phyloP scores from a whole-genome alignment of 306 rosid species.

The Hylodesmum podocarpum region DNA sequence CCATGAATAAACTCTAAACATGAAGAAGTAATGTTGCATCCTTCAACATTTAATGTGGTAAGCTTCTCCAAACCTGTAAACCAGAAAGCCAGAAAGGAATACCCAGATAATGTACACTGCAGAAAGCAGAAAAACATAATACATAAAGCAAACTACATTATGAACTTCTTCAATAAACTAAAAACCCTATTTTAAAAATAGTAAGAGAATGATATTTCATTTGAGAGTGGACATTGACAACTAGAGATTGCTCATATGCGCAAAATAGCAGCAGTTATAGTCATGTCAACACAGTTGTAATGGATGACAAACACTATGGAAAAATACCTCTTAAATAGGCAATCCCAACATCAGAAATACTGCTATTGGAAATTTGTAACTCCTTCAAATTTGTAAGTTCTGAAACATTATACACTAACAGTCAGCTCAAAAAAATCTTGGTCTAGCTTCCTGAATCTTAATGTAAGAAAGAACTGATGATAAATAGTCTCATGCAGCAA shows the following conservation, averaged over 20 bases:
- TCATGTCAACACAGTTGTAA: not conserved
- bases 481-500: not conserved
- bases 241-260: conserved; percentile 8
- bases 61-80: conserved; percentile 64
- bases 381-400: conserved; percentile 62
- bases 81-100: conserved; percentile 29
- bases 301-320: not conserved
- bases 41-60: conserved; percentile 54
- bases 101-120: conserved; percentile 7
- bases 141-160: conserved; percentile 7
- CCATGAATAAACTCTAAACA: conserved; percentile 63
- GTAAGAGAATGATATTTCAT: not conserved
- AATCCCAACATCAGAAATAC: conserved; percentile 59
- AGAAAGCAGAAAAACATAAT: conserved; percentile 8
- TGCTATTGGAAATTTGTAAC: conserved; percentile 56
- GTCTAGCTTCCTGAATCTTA: conserved; percentile 5
- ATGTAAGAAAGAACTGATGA: conserved; percentile 1
- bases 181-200: conserved; percentile 1
- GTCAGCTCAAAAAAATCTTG: conserved; percentile 2
- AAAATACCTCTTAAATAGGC: conserved; percentile 61
- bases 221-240: not conserved
- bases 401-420: conserved; percentile 33
- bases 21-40: conserved; percentile 59
- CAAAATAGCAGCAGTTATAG: conserved; percentile 19
- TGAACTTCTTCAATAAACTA: conserved; percentile 9